Evolutionary conservation across 2,329 filamentous ascomycete genomes (phyloP).

Genomic region (Ceratocystis destructans): DNA sequence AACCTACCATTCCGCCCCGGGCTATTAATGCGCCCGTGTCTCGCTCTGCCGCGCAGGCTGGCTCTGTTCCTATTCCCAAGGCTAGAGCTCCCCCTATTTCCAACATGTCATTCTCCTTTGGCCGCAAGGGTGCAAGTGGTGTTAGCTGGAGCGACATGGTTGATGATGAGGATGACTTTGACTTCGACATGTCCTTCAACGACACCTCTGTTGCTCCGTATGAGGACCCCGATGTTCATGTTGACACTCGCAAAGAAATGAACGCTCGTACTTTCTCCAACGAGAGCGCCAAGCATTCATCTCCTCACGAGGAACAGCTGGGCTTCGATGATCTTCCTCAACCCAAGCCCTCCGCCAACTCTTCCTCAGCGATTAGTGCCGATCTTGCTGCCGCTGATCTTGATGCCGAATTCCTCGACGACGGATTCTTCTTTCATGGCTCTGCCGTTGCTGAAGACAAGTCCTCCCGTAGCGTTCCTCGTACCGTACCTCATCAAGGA

Average conservation of each 20-base stretch:
- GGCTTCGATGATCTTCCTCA: conserved; percentile 25
- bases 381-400: conserved; percentile 34
- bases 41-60: conserved; percentile 29
- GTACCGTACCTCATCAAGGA: conserved; percentile 26
- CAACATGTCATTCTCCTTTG: conserved; percentile 68
- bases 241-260: conserved; percentile 47
- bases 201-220: conserved; percentile 9
- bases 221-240: conserved; percentile 20
- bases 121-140: conserved; percentile 64
- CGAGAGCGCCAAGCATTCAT: conserved; percentile 41
- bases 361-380: conserved; percentile 17
- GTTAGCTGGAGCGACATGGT: conserved; percentile 99
- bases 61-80: conserved; percentile 65
- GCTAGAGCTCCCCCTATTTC: conserved; percentile 56
- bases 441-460: background rate
- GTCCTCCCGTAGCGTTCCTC: background rate
- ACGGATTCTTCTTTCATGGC: conserved; percentile 63
- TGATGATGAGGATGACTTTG: conserved; percentile 67
- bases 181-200: conserved; percentile 25
- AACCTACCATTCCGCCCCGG: conserved; percentile 39
- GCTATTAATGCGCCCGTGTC: conserved; percentile 4
- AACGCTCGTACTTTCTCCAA: conserved; percentile 70
- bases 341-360: conserved; percentile 19
- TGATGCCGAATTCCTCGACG: conserved; percentile 51
- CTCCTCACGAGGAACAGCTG: conserved; percentile 18